Conservation (phyloP, 352 stramenopile species). For the Poterioochromonas sp. region DNA sequence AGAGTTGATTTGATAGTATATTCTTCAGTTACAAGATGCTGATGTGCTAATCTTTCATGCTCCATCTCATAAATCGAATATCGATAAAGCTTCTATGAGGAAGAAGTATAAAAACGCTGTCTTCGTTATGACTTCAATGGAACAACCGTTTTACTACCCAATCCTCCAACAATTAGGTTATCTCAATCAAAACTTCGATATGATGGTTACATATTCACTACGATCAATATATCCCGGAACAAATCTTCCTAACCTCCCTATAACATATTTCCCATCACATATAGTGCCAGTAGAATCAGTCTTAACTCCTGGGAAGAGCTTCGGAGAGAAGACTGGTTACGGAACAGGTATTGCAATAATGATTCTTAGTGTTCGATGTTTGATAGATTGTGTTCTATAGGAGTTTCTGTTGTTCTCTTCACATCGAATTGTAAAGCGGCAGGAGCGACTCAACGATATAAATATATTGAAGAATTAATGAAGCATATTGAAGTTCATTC, state of each 20-base stretch:
- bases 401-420: slow-evolving; percentile 4
- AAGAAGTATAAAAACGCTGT: background rate
- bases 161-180: background rate
- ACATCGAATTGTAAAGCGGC: slow-evolving; percentile 10
- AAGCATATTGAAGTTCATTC: slow-evolving; percentile 31
- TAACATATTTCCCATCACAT: slow-evolving; percentile 30
- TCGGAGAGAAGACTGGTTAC: slow-evolving; percentile 12
- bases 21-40: no score
- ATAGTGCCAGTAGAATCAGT: background rate
- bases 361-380: background rate
- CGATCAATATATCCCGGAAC: background rate
- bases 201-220: slow-evolving; percentile 11
- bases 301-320: background rate
- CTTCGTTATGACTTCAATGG: slow-evolving; percentile 4
- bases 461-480: slow-evolving; percentile 26
- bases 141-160: background rate
- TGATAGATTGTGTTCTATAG: background rate
- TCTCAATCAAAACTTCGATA: background rate
- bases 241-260: slow-evolving; percentile 12
- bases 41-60: slow-evolving; percentile 20
- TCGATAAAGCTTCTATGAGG: no score
- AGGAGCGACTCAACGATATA: background rate
- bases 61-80: background rate
- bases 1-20: no score
- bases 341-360: background rate